Evolutionary conservation across 768 basidiomycete species (phyloP).

Genomic region (Mycena galericulata): DNA sequence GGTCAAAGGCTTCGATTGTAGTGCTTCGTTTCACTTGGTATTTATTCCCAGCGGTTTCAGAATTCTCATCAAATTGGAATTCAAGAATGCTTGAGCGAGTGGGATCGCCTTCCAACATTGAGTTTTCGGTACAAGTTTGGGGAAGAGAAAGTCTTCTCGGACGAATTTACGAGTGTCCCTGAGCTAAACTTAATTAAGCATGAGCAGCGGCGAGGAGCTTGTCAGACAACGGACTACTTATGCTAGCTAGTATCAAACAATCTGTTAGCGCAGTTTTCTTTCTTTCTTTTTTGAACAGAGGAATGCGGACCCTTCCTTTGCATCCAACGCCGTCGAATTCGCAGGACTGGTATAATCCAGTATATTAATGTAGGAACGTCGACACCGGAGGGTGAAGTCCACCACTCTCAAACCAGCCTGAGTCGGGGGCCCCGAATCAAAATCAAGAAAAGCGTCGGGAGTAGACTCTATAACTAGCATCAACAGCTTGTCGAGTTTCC

Average conservation of each 20-base stretch:
- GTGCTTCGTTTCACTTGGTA: constrained; percentile 8
- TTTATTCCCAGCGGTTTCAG: constrained; percentile 8
- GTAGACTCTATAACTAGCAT: too few species aligned
- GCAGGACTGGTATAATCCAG: too few species aligned
- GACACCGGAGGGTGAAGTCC: too few species aligned
- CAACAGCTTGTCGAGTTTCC: too few species aligned
- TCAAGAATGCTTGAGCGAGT: constrained; percentile 8
- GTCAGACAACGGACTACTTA: constrained; percentile 9
- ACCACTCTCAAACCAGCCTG: too few species aligned
- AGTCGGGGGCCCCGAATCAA: too few species aligned
- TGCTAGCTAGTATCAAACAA: constrained; percentile 3
- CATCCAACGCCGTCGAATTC: too few species aligned
- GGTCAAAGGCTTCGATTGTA: constrained; percentile 10
- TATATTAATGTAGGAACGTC: too few species aligned
- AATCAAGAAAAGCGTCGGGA: too few species aligned
- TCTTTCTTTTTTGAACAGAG: too few species aligned
- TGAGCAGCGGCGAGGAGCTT: constrained; percentile 12
- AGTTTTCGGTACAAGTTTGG: constrained; percentile 1
- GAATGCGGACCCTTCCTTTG: too few species aligned
- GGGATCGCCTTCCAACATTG: constrained; percentile 1
- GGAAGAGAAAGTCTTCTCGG: background rate
- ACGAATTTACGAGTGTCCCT: constrained; percentile 8
- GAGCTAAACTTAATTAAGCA: constrained; percentile 9
- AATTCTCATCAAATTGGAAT: constrained; percentile 8
- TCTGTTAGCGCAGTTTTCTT: constrained; percentile 2